These are phyloP conservation scores for Cyberlindnera mississippiensis DNA, from an alignment of 805 yeast species.

Conservation along the genomic window DNA sequence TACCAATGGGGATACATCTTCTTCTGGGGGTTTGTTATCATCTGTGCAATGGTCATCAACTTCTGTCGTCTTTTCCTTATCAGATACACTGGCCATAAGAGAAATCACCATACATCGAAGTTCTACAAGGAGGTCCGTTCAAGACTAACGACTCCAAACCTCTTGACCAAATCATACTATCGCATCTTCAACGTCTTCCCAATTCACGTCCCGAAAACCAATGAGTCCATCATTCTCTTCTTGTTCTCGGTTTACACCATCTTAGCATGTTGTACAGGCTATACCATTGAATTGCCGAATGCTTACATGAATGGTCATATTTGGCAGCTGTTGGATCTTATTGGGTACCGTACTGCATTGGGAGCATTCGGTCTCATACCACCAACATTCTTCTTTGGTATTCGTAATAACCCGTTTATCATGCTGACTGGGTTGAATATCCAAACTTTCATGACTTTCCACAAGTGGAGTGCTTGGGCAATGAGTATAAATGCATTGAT, in stretches of 20 bases:
- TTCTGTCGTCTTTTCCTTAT: slow-evolving; percentile 27
- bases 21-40: slow-evolving; percentile 36
- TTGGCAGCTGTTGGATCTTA: slow-evolving; percentile 31
- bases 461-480: slow-evolving; percentile 61
- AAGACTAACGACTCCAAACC: slow-evolving; percentile 27
- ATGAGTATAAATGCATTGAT: slow-evolving; percentile 45
- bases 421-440: slow-evolving; percentile 54
- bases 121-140: slow-evolving; percentile 23
- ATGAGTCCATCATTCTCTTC: slow-evolving; percentile 30
- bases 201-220: slow-evolving; percentile 29
- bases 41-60: slow-evolving; percentile 31
- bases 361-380: slow-evolving; percentile 54
- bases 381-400: slow-evolving; percentile 57
- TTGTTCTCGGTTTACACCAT: slow-evolving; percentile 31
- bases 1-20: slow-evolving; percentile 45
- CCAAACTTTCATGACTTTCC: slow-evolving; percentile 57
- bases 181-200: slow-evolving; percentile 25
- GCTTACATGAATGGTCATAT: slow-evolving; percentile 32
- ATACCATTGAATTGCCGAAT: slow-evolving; percentile 35
- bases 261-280: slow-evolving; percentile 34
- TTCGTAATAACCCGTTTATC: slow-evolving; percentile 67
- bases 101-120: slow-evolving; percentile 14
- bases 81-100: slow-evolving; percentile 22
- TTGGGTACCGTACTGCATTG: slow-evolving; percentile 54
- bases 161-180: slow-evolving; percentile 23